These are phyloP conservation scores for Calocybe indica DNA, from an alignment of 768 basidiomycete genomes.

Conservation along the genomic window DNA sequence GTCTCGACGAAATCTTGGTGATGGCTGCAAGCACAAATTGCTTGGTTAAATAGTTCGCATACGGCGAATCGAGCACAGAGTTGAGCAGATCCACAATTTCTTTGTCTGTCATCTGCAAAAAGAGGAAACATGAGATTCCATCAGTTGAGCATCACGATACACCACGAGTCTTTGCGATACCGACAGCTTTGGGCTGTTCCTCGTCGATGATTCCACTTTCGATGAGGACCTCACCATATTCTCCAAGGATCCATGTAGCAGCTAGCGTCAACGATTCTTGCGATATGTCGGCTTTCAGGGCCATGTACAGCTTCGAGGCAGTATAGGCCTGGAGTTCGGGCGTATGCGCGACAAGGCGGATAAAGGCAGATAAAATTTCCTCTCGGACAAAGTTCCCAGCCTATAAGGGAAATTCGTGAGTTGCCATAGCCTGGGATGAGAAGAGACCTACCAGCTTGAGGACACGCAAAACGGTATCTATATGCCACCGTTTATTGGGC, in stretches of 20 bases:
- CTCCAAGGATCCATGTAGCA: constrained; percentile 93
- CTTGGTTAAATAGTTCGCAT: constrained; percentile 83
- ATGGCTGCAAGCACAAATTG: constrained; percentile 89
- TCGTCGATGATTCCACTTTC: constrained; percentile 78
- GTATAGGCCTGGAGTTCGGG: constrained; percentile 96
- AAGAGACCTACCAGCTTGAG: constrained; percentile 70
- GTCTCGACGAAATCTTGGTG: constrained; percentile 85
- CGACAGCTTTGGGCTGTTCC: constrained; percentile 65
- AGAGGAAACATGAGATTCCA: constrained; percentile 1
- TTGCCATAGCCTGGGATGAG: neutral
- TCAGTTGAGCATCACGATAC: neutral
- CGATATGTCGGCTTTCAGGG: constrained; percentile 86
- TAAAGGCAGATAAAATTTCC: constrained; percentile 92
- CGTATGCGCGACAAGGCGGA: constrained; percentile 93
- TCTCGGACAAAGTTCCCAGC: constrained; percentile 98
- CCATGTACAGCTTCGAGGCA: constrained; percentile 82
- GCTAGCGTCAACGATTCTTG: constrained; percentile 94
- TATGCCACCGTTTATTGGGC: constrained; percentile 98
- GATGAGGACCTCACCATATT: constrained; percentile 88
- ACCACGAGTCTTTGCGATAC: constrained; percentile 7
- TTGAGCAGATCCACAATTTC: constrained; percentile 84
- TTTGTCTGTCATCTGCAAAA: constrained; percentile 61
- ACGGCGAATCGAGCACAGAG: constrained; percentile 88
- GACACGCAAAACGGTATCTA: constrained; percentile 91
- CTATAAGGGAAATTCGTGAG: constrained; percentile 30